Base-by-base conservation (phyloP, 2,329 filamentous ascomycete genomes). In the Ascochyta lentis region DNA sequence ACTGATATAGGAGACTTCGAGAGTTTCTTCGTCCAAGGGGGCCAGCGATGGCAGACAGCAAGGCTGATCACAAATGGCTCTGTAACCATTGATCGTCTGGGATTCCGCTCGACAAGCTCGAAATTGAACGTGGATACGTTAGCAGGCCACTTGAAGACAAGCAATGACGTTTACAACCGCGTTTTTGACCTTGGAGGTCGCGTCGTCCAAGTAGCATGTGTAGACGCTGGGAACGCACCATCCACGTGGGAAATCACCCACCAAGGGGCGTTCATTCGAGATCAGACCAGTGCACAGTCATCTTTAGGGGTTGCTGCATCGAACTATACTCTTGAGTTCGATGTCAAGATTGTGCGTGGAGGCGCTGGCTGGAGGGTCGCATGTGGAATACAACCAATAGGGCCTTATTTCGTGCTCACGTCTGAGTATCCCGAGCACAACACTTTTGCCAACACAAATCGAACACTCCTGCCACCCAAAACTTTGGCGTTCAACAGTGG, bases 21-120 rank as follows among this genome's bases (percentile, higher is more conserved):
- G 7, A 74, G 70, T 1, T 75, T 67, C 19, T 71, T 80, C 34
- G 51, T 79, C 0, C 78, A 80, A 59, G 78, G 77, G 4, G 76
- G 75, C 0, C 76, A 78, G 57, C 61, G 74, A 58, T 80, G 77
- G 77, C 69, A 78, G 54, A 71, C 74, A 0, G 61, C 79, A 23
- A 65, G 66, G 2, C 63, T 79, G 0, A 60, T 79, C 16, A 76
- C 72, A 0, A 66, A 75, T 22, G 67, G 63, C 1, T 65, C 65
- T 2, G 54, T 79, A 3, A 67, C 61, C 0, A 68, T 80, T 45
- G 60, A 55, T 5, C 43, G 54, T 1, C 53, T 77, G 1, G 77
- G 78, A 0, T 69, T 78, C 12, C 63, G 61, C 40, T 52, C 67
- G 0, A 76, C 70, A 1, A 66, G 74, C 9, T 57, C 66, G 3